These are phyloP conservation scores for Trametes cinnabarina DNA, from an alignment of 768 basidiomycete species.

Conservation along the genomic window DNA sequence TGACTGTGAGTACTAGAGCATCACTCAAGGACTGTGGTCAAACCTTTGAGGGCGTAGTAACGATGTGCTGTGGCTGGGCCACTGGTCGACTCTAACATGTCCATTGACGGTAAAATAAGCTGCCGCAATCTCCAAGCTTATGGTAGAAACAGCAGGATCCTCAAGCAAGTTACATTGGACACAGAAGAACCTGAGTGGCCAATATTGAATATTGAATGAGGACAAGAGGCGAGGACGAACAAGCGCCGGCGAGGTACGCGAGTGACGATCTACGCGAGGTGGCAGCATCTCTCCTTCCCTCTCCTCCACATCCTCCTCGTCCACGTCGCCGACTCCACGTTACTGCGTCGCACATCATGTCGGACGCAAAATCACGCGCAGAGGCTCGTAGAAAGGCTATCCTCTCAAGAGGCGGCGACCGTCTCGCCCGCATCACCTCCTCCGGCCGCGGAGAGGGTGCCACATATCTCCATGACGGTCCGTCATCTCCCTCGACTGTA, in stretches of 20 bases:
- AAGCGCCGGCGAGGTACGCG: slow-evolving; percentile 14
- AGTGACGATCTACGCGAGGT: slow-evolving; percentile 16
- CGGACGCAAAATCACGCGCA: slow-evolving; percentile 48
- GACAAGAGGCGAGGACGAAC: not conserved
- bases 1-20: too few relatives aligned
- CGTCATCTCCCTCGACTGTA: slow-evolving; percentile 7
- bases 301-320: not conserved
- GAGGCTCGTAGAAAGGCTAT: slow-evolving; percentile 80
- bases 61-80: not conserved
- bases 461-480: slow-evolving; percentile 53
- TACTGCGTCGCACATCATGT: slow-evolving; percentile 1
- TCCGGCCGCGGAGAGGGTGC: slow-evolving; percentile 67
- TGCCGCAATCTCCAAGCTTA: too few relatives aligned
- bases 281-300: not conserved
- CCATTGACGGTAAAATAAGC: too few relatives aligned
- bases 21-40: too few relatives aligned
- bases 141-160: too few relatives aligned
- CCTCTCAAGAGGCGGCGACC: slow-evolving; percentile 65
- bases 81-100: not conserved
- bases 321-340: slow-evolving; percentile 8
- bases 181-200: too few relatives aligned
- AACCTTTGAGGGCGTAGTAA: not conserved
- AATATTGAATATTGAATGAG: too few relatives aligned
- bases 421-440: slow-evolving; percentile 76
- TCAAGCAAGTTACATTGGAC: too few relatives aligned